phyloP scores from a whole-genome alignment of 2,329 filamentous ascomycete species.

The Venturia effusa region DNA sequence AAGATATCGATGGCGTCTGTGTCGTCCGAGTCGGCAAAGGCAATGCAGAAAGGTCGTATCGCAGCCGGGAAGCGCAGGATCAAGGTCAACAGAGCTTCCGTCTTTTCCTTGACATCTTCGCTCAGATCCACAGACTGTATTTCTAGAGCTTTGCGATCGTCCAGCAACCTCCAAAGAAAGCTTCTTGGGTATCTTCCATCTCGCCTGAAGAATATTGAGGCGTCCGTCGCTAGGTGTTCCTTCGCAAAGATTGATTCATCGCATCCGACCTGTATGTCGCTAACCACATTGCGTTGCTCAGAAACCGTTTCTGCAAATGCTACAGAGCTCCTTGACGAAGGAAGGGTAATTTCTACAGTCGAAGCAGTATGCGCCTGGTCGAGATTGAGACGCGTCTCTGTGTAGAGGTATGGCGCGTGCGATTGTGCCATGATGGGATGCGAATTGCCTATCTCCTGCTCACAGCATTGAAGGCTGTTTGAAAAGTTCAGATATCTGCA shows the following conservation, averaged over 20 bases:
- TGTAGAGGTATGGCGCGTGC: constrained; percentile 60
- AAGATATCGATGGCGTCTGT: constrained; percentile 71
- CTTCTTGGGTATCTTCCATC: constrained; percentile 66
- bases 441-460: not conserved
- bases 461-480: constrained; percentile 41
- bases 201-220: constrained; percentile 78
- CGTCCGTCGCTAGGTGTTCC: constrained; percentile 63
- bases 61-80: constrained; percentile 65
- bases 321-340: constrained; percentile 2
- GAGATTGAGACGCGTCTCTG: constrained; percentile 77
- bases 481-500: constrained; percentile 44
- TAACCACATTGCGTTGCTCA: constrained; percentile 15
- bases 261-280: constrained; percentile 33
- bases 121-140: constrained; percentile 74
- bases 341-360: constrained; percentile 50
- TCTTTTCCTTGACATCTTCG: constrained; percentile 42
- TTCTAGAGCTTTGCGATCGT: constrained; percentile 69
- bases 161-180: constrained; percentile 84
- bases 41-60: constrained; percentile 68
- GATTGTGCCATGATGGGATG: constrained; percentile 45
- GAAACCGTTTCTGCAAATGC: not conserved
- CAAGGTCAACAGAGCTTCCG: constrained; percentile 63
- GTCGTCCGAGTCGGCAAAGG: constrained; percentile 68
- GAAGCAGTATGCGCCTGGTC: constrained; percentile 60
- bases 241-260: constrained; percentile 66